These are phyloP conservation scores for Penicillium cataractarum DNA, from an alignment of 495 filamentous ascomycete genomes.

Conservation along the genomic window DNA sequence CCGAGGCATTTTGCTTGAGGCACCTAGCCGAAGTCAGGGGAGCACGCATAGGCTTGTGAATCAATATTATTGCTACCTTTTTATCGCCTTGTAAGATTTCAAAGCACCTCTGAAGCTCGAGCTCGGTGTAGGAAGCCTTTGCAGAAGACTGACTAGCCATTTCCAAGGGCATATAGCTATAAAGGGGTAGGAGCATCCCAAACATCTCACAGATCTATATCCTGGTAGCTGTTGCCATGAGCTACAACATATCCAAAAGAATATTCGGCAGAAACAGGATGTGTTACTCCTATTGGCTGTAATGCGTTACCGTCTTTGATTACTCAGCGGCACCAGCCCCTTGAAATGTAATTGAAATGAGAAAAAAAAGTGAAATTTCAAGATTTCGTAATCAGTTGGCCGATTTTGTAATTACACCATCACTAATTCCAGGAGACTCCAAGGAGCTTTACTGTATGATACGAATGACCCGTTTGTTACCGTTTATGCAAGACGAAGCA, in stretches of 20 bases:
- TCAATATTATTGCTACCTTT: conserved; percentile 4
- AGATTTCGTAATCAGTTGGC: not conserved
- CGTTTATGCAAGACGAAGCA: too few relatives aligned
- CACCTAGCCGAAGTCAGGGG: not conserved
- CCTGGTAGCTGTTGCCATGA: not conserved
- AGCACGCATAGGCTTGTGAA: not conserved
- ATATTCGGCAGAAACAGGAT: not conserved
- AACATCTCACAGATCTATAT: not conserved
- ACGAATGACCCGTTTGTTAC: too few relatives aligned
- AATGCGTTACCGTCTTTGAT: not conserved
- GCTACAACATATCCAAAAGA: not conserved
- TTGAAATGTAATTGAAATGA: conserved; percentile 1
- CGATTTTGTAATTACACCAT: conserved; percentile 1
- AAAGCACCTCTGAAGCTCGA: not conserved
- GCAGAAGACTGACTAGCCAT: not conserved
- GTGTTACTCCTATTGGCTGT: not conserved
- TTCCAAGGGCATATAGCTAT: not conserved
- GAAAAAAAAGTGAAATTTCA: conserved; percentile 3
- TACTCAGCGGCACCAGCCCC: not conserved
- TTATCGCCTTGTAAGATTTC: conserved; percentile 1
- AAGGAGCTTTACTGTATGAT: too few relatives aligned
- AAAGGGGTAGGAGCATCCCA: not conserved
- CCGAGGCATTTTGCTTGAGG: conserved; percentile 13
- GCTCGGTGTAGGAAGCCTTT: not conserved
- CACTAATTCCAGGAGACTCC: not conserved